Base-by-base conservation (phyloP, 148 eudicot genomes). In the Chenopodium suecicum region DNA sequence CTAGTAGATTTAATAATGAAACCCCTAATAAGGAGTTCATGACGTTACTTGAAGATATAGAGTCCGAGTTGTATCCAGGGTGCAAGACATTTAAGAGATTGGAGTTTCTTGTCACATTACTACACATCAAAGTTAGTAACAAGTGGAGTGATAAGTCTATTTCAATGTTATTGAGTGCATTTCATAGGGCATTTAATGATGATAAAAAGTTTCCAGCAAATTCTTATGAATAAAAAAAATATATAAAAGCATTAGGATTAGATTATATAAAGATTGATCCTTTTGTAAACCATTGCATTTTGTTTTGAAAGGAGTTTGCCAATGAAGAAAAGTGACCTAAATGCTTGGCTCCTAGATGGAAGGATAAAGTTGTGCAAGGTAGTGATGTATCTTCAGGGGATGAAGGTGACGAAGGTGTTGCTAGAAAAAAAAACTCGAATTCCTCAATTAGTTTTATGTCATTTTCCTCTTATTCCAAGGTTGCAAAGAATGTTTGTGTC, bases 141-240 rank as follows among this genome's bases (percentile, higher is more conserved):
- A 27, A 27, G 29, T 27, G 29, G 29, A 27, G 29, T 27, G 29
- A 27, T 27, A 27, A 27, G 34, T 47, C 10, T 10, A 9, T 47
- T 10, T 47, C 50, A 47, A 7, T 47, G 50, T 47, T 47, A 47
- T 1, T 47, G 9, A 10, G 11, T 7, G 9, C 50, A 47, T 47
- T 47, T 11, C 50, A 47, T 47, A 47, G 11, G 50, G 50, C 50
- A 47, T 47, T 47, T 47, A 47, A 47, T 47, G 2, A 47, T 47
- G 50, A 47, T 6, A 47, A 47, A 47, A 7, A 9, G 10, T 47
- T 47, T 7, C 9, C 12, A 7, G 11, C 9, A 47, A 7, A 10
- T 47, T 47, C n/a, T n/a, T 81, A 23, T 41, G 70, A 81, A 73
- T 62, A 73, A 6, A 81, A 81, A 27, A 81, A 63, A 67, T 81